Percentiles rank a stretch among this genome's conserved stretches.
Evolutionary conservation across 1,139 yeast species (phyloP).

Genomic region (Saccharomycopsis hybrid): DNA sequence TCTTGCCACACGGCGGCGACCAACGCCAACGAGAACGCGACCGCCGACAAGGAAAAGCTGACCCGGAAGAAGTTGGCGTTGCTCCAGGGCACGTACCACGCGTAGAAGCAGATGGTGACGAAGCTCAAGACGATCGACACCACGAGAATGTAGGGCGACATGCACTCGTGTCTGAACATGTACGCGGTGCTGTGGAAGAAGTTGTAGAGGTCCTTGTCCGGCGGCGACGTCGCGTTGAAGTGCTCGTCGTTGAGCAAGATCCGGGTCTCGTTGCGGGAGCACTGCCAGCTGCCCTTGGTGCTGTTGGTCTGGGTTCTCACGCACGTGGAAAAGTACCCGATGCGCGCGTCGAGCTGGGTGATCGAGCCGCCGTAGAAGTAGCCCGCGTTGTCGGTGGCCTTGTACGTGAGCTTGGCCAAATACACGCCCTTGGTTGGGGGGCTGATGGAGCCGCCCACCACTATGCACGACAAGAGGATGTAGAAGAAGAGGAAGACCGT

Average conservation of each 20-base stretch:
- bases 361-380: conserved; percentile 12
- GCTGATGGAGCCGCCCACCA: conserved; percentile 17
- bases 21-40: conserved; percentile 18
- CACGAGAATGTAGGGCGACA: conserved; percentile 20
- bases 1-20: conserved; percentile 22
- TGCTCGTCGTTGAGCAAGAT: conserved; percentile 10
- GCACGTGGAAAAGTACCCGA: conserved; percentile 20
- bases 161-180: conserved; percentile 20
- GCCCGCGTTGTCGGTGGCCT: conserved; percentile 16
- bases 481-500: conserved; percentile 16
- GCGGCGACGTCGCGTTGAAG: conserved; percentile 15
- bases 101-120: conserved; percentile 13
- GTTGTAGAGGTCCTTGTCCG: conserved; percentile 17
- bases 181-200: conserved; percentile 19
- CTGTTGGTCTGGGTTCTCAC: conserved; percentile 9
- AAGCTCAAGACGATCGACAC: conserved; percentile 19
- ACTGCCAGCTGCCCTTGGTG: conserved; percentile 14
- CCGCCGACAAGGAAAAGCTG: conserved; percentile 7
- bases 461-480: conserved; percentile 19
- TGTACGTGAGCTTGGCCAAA: conserved; percentile 20
- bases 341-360: conserved; percentile 13
- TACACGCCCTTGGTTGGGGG: conserved; percentile 14
- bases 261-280: conserved; percentile 16
- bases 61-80: not conserved
- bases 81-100: conserved; percentile 3